Conservation (phyloP, 2,329 filamentous ascomycete genomes). For the Penicillium sp. region DNA sequence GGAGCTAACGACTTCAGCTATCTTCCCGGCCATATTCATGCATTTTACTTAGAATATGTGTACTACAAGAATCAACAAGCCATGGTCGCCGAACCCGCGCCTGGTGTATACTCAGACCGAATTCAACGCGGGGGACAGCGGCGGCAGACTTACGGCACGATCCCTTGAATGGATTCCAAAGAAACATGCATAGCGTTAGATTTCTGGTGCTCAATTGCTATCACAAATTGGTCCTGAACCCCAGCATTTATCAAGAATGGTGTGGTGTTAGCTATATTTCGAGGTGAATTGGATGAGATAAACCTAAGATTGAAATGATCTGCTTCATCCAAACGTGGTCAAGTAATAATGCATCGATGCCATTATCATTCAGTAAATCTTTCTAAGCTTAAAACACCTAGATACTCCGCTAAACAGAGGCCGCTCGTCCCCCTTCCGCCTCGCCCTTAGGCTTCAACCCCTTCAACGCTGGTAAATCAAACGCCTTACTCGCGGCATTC, state of each 20-base stretch:
- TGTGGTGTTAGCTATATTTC: neutral
- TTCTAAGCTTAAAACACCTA: neutral
- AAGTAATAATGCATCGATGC: neutral
- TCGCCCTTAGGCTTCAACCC: slow-evolving; percentile 55
- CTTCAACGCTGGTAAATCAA: slow-evolving; percentile 63
- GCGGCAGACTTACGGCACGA: slow-evolving; percentile 36
- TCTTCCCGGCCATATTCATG: slow-evolving; percentile 78
- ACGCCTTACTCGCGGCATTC: slow-evolving; percentile 57
- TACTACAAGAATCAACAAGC: slow-evolving; percentile 70
- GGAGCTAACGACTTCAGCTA: slow-evolving; percentile 53
- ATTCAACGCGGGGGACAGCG: slow-evolving; percentile 45
- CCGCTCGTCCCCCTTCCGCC: slow-evolving; percentile 20
- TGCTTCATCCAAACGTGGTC: neutral
- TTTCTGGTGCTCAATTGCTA: neutral
- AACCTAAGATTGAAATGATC: neutral
- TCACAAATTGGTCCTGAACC: neutral
- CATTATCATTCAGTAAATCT: neutral
- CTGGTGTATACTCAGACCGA: slow-evolving; percentile 47
- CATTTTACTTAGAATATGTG: slow-evolving; percentile 81
- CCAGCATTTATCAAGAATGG: neutral
- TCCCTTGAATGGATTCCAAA: slow-evolving; percentile 14
- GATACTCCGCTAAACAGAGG: slow-evolving; percentile 11
- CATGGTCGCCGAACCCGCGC: slow-evolving; percentile 33
- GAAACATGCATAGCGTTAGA: neutral
- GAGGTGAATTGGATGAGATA: neutral